phyloP scores from a whole-genome alignment of 768 basidiomycete genomes.

The Krasilnikovozyma curviuscula region DNA sequence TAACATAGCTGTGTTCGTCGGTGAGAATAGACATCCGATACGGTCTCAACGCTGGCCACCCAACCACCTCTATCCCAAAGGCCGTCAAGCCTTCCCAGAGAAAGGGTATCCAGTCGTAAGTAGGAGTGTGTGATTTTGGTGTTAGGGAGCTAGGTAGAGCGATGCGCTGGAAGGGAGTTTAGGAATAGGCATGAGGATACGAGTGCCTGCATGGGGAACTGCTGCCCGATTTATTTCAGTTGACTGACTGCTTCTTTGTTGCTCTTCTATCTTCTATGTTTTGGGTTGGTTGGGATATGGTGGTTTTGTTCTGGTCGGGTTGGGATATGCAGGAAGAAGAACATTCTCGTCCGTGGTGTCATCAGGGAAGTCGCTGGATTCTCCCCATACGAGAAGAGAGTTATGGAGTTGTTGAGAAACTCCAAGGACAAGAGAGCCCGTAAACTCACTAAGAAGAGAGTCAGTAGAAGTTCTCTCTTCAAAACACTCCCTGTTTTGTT shows the following conservation, averaged over 20 bases:
- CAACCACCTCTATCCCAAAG: conserved; percentile 66
- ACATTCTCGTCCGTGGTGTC: conserved; percentile 79
- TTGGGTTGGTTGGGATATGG: neutral
- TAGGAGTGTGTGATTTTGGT: conserved; percentile 11
- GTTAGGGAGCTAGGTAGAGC: neutral
- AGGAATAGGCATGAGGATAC: neutral
- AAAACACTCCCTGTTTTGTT: neutral
- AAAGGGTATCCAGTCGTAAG: conserved; percentile 62
- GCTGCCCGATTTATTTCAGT: neutral
- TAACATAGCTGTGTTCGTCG: too few species aligned
- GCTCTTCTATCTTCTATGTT: neutral
- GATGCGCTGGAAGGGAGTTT: neutral
- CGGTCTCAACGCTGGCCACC: conserved; percentile 73
- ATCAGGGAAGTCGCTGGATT: conserved; percentile 95
- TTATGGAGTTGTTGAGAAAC: conserved; percentile 95
- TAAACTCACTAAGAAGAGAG: conserved; percentile 98
- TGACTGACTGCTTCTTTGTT: neutral
- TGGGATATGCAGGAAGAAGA: conserved; percentile 39
- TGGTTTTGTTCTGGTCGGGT: too few species aligned
- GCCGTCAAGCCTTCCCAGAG: conserved; percentile 61
- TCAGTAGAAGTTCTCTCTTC: conserved; percentile 30
- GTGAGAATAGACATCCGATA: too few species aligned
- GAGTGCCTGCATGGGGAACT: neutral
- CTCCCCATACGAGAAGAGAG: conserved; percentile 90
- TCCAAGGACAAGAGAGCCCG: conserved; percentile 99